Base-by-base conservation (phyloP, 164 flowering plant species). In the Chloranthus sessilifolius region DNA sequence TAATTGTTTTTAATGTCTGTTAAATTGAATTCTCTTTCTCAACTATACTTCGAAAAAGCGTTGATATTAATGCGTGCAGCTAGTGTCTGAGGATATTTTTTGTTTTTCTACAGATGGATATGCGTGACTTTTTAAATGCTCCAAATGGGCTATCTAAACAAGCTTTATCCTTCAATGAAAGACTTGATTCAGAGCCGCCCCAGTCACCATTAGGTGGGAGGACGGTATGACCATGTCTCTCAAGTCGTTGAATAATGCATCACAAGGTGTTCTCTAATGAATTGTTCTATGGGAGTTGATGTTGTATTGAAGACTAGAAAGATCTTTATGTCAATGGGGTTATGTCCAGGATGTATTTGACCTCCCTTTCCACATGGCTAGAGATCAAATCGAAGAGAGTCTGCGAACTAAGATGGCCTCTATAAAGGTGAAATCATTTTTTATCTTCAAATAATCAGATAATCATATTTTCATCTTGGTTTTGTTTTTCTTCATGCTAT, bases 341-440 rank as follows among this genome's bases (percentile, higher is more conserved):
- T 30, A 25, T 11, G 50, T 64, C 53, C 82, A 94, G 99, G 99
- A 94, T 74, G 94, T 94, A 27, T 89, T 94, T 74, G 92, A 94
- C 64, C 74, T 94, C 34, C 99, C 99, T 20, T 80, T 94, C 46
- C 97, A 80, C 74, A 81, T 94, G 90, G 99, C 83, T 43, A 79
- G 97, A 68, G 78, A 82, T 71, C 95, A 94, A 77, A 94, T 94
- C 43, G 97, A 94, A 71, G 97, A 84, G 72, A 86, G 80, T 58
- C 81, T 94, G 22, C 79, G 95, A 44, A 80, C 73, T 39, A 94
- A 94, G 70, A 83, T 94, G 89, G 70, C 82, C 49, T 86, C 95
- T 19, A 94, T 94, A 63, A 94, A 87, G 92, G 99, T 89, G 62
- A 11, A 23, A 59, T 45, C 1, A 12, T 25, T 47, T 23, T 6